Conservation (phyloP, 257 asterid species). For the Asclepias syriaca region DNA sequence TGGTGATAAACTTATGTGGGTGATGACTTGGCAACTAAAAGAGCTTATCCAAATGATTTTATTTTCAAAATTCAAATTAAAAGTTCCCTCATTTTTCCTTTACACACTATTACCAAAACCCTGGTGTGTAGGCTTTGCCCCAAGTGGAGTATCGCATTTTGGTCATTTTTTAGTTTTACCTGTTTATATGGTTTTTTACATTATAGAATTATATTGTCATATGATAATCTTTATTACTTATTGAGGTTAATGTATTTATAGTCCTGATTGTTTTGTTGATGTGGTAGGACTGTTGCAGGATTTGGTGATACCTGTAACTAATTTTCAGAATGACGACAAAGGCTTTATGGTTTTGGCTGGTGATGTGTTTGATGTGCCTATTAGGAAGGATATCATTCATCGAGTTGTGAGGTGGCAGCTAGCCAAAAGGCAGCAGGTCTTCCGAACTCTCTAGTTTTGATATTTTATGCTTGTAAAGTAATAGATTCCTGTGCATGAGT, state of each 20-base stretch:
- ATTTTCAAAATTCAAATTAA: background rate
- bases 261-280: conserved; percentile 22
- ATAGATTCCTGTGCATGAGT: background rate
- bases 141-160: background rate
- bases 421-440: conserved; percentile 87
- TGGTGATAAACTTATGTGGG: background rate
- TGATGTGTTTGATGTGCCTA: conserved; percentile 86
- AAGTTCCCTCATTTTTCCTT: background rate
- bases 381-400: conserved; percentile 85
- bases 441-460: background rate
- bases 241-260: background rate
- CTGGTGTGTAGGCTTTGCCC: background rate
- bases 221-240: background rate
- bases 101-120: background rate
- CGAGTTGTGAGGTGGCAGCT: conserved; percentile 99
- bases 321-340: conserved; percentile 69
- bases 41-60: background rate
- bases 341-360: conserved; percentile 88
- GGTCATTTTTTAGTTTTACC: background rate
- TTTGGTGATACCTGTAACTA: conserved; percentile 73
- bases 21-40: background rate
- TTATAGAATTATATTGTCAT: background rate
- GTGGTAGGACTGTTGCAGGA: conserved; percentile 67
- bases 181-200: background rate
- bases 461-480: background rate